These are phyloP conservation scores for Ananas comosus DNA, from an alignment of 176 grass and related monocot species.

Conservation along the genomic window DNA sequence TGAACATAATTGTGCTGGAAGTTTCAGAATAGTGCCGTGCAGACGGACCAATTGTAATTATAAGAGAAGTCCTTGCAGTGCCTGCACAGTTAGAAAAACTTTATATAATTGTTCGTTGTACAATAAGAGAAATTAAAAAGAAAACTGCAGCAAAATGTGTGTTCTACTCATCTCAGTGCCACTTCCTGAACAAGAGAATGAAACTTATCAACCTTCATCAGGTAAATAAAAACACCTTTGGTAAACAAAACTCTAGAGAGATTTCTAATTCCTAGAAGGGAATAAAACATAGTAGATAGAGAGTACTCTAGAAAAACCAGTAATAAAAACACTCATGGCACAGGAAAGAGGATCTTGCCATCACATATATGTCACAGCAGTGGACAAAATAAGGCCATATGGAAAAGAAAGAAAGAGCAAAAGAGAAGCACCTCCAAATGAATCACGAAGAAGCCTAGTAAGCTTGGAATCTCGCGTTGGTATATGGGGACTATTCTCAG, in stretches of 20 bases:
- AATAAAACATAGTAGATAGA: background rate
- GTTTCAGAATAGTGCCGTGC: conserved; percentile 85
- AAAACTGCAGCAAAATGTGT: background rate
- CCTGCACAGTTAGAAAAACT: conserved; percentile 36
- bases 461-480: conserved; percentile 93
- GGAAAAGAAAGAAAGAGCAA: conserved; percentile 3
- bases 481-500: conserved; percentile 87
- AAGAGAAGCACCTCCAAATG: conserved; percentile 75
- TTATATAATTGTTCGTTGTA: background rate
- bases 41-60: conserved; percentile 92
- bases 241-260: background rate
- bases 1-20: conserved; percentile 87
- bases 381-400: conserved; percentile 11
- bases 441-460: conserved; percentile 94
- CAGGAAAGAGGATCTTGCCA: background rate
- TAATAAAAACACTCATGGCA: too few relatives aligned
- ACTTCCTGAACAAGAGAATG: background rate
- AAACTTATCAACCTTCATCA: background rate
- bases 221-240: background rate
- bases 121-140: too few relatives aligned
- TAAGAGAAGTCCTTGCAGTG: conserved; percentile 88
- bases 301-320: background rate
- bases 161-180: background rate
- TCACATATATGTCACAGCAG: conserved; percentile 6
- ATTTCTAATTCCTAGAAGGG: background rate